Conservation (phyloP, 768 basidiomycete genomes). For the Suillus alpinus region DNA sequence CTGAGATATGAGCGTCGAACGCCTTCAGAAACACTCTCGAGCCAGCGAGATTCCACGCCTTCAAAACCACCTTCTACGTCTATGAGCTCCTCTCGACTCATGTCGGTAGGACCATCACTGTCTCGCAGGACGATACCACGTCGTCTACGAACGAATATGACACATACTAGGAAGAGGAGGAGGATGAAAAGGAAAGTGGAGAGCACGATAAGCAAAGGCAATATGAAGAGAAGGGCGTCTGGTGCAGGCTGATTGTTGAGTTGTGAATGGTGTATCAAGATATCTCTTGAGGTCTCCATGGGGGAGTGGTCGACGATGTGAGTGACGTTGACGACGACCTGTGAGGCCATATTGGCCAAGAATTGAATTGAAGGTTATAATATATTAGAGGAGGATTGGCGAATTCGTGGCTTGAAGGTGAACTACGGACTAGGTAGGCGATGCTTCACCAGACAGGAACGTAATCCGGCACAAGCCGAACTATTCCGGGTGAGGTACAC, state of each 20-base stretch:
- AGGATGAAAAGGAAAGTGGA: slow-evolving; percentile 92
- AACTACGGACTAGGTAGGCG: background rate
- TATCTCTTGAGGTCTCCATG: slow-evolving; percentile 6
- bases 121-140: slow-evolving; percentile 80
- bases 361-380: slow-evolving; percentile 1
- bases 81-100: slow-evolving; percentile 87
- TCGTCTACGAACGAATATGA: slow-evolving; percentile 77
- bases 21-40: slow-evolving; percentile 73
- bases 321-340: slow-evolving; percentile 5
- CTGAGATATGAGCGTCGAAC: slow-evolving; percentile 71
- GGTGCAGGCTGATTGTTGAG: slow-evolving; percentile 28
- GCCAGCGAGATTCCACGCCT: slow-evolving; percentile 89
- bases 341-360: slow-evolving; percentile 5
- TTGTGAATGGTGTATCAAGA: slow-evolving; percentile 4
- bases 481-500: background rate
- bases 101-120: slow-evolving; percentile 88
- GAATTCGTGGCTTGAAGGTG: background rate
- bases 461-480: slow-evolving; percentile 12
- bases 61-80: slow-evolving; percentile 94
- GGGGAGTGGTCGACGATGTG: slow-evolving; percentile 1
- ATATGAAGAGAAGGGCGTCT: slow-evolving; percentile 80
- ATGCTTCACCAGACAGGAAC: slow-evolving; percentile 11
- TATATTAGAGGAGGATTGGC: slow-evolving; percentile 4
- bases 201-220: slow-evolving; percentile 92
- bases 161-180: slow-evolving; percentile 85